Percentiles rank a stretch among this genome's conserved stretches.
Conservation (phyloP, 2,329 filamentous ascomycete species). For the Xylaria sp. region DNA sequence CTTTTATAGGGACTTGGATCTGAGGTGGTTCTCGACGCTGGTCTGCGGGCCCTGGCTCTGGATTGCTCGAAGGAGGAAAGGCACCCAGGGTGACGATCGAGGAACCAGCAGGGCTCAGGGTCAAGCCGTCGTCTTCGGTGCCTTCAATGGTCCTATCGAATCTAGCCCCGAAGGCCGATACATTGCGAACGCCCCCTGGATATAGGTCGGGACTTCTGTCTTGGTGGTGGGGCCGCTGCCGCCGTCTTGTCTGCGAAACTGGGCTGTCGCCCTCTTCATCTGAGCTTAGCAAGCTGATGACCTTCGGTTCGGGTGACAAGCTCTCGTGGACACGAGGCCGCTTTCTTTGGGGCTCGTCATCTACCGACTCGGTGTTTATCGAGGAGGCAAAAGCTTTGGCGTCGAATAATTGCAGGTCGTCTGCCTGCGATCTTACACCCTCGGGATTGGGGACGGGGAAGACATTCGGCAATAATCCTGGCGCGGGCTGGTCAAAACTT, state of each 20-base stretch:
- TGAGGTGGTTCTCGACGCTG: not conserved
- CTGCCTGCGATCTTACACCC: not conserved
- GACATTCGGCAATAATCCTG: not conserved
- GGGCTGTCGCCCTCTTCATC: constrained; percentile 10
- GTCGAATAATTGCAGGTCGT: not conserved
- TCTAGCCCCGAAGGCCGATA: not conserved
- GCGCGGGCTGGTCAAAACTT: not conserved
- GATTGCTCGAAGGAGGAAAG: not conserved
- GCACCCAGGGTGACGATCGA: not conserved
- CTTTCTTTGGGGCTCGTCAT: constrained; percentile 9
- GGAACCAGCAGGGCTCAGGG: not conserved
- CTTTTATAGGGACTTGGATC: constrained; percentile 3
- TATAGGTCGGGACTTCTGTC: too few species aligned
- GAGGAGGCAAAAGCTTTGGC: not conserved
- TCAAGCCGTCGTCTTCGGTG: not conserved
- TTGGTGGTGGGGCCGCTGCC: not conserved
- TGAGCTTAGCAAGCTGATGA: constrained; percentile 21
- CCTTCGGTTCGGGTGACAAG: not conserved
- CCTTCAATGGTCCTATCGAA: too few species aligned
- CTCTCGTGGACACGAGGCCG: not conserved
- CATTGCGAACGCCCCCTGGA: not conserved
- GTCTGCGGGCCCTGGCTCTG: not conserved
- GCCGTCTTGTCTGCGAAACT: not conserved
- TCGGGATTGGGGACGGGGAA: not conserved
- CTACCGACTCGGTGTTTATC: not conserved